Conservation (phyloP, 306 rosid genomes). For the Vigna radiata region DNA sequence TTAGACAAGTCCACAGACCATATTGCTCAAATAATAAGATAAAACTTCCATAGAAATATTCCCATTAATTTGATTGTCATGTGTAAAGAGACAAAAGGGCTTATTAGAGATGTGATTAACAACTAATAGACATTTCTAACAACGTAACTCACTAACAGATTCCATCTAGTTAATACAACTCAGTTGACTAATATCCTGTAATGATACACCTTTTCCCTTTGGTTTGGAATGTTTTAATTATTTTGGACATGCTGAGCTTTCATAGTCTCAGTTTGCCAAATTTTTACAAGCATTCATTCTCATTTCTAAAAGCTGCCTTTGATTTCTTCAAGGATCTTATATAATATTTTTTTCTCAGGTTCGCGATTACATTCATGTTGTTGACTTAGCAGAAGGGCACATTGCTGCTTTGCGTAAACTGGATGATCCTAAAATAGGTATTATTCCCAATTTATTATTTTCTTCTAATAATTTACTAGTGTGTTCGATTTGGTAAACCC, state of each 20-base stretch:
- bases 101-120: neutral
- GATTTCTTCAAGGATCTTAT: constrained; percentile 37
- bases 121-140: neutral
- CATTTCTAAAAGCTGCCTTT: constrained; percentile 18
- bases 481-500: neutral
- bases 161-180: neutral
- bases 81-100: neutral
- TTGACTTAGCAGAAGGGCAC: constrained; percentile 97
- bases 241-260: constrained; percentile 4
- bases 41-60: neutral
- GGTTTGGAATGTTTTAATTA: neutral
- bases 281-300: constrained; percentile 14
- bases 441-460: constrained; percentile 10
- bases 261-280: neutral
- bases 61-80: neutral
- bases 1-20: neutral
- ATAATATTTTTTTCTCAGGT: constrained; percentile 64
- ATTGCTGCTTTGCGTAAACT: constrained; percentile 87
- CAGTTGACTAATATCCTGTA: neutral
- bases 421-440: constrained; percentile 72
- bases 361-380: constrained; percentile 95
- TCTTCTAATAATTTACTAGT: constrained; percentile 1
- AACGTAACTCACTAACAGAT: neutral
- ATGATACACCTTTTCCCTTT: neutral
- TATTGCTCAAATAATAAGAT: neutral